Evolutionary conservation across 225 moss, liverwort and hornwort species (phyloP).

Genomic region (Antitrichia curtipendula): DNA sequence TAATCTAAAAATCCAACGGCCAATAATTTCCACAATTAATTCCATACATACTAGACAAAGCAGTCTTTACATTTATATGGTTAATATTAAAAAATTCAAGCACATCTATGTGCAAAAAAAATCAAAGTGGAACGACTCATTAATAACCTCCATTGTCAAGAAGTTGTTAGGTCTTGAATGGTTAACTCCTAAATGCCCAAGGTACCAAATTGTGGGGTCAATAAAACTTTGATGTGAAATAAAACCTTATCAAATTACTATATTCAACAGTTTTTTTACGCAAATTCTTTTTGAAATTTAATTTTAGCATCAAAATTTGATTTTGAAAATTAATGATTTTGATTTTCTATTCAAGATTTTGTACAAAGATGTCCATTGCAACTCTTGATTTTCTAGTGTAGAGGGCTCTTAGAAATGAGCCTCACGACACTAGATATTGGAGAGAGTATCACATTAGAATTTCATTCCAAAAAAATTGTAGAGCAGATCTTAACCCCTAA

Average conservation of each 20-base stretch:
- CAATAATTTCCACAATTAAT: no score
- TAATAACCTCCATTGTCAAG: no score
- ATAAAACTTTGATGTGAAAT: not conserved
- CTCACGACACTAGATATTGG: not conserved
- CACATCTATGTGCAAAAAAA: no score
- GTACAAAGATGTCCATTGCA: not conserved
- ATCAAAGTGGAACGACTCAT: no score
- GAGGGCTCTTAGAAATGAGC: not conserved
- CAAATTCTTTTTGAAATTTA: not conserved
- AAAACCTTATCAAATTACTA: not conserved
- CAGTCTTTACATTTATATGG: no score
- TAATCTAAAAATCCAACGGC: no score
- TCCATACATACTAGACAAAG: no score
- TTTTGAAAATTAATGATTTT: not conserved
- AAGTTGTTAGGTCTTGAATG: no score
- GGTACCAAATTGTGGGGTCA: not conserved
- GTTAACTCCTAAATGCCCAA: not conserved
- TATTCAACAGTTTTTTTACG: fast-evolving
- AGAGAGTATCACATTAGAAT: not conserved
- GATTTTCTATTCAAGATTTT: not conserved
- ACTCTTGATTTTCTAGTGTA: not conserved
- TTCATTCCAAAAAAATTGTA: no score
- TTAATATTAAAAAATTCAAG: no score
- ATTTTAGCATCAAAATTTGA: not conserved
- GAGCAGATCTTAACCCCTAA: not conserved